phyloP scores from a whole-genome alignment of 768 basidiomycete genomes.

The Serendipita indica region DNA sequence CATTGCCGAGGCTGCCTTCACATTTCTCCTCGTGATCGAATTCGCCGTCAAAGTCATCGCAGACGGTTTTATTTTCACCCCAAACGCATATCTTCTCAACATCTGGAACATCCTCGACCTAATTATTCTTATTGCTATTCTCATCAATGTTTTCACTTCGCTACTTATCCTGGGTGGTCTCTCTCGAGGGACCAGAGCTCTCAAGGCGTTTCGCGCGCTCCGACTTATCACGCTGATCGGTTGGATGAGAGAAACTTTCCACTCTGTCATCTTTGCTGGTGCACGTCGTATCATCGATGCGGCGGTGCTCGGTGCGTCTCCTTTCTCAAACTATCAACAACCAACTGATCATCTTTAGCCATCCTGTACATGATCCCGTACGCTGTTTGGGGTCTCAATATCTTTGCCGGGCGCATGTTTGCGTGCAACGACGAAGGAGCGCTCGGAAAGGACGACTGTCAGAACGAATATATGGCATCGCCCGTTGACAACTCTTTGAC shows the following conservation, averaged over 20 bases:
- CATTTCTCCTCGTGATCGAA: conserved; percentile 57
- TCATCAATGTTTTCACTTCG: conserved; percentile 58
- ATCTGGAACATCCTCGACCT: conserved; percentile 91
- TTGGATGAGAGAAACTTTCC: conserved; percentile 74
- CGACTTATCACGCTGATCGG: conserved; percentile 81
- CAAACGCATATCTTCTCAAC: conserved; percentile 80
- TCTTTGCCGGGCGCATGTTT: conserved; percentile 77
- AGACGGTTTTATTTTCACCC: conserved; percentile 81
- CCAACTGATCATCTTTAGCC: conserved; percentile 25
- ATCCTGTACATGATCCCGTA: conserved; percentile 86
- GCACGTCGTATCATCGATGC: conserved; percentile 77
- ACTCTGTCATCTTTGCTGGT: conserved; percentile 75
- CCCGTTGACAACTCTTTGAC: conserved; percentile 41
- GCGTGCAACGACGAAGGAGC: conserved; percentile 55
- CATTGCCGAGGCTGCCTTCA: conserved; percentile 59
- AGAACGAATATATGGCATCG: conserved; percentile 50
- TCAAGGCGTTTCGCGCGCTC: conserved; percentile 80
- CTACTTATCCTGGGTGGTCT: conserved; percentile 65
- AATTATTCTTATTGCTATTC: conserved; percentile 60
- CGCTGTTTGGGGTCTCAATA: conserved; percentile 86
- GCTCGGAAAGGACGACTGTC: conserved; percentile 49
- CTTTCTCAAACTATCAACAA: neutral
- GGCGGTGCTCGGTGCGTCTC: conserved; percentile 38
- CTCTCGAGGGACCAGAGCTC: conserved; percentile 63
- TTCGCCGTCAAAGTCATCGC: conserved; percentile 83